Evolutionary conservation across 495 filamentous ascomycete genomes (phyloP).

Genomic region (Penicillium tannophilum): DNA sequence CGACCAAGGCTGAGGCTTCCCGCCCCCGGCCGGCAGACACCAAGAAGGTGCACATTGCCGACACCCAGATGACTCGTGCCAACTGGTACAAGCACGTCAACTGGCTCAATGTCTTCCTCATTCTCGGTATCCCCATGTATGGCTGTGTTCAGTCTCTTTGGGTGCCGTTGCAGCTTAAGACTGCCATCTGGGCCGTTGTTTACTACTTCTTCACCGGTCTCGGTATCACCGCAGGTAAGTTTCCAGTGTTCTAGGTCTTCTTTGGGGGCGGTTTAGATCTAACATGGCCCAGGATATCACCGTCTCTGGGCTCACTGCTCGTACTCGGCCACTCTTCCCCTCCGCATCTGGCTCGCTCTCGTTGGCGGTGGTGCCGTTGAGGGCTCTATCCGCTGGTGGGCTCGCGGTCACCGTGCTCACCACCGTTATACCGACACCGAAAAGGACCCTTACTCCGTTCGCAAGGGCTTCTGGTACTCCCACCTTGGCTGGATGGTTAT

Average conservation of each 20-base stretch:
- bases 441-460: conserved; percentile 98
- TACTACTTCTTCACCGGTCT: conserved; percentile 95
- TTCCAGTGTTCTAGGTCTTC: not conserved
- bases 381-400: conserved; percentile 97
- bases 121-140: conserved; percentile 78
- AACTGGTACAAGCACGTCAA: conserved; percentile 99
- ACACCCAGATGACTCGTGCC: conserved; percentile 69
- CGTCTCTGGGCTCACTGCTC: conserved; percentile 94
- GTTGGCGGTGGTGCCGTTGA: conserved; percentile 95
- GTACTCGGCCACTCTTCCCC: conserved; percentile 84
- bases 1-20: conserved; percentile 38
- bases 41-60: conserved; percentile 59
- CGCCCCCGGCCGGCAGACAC: conserved; percentile 45
- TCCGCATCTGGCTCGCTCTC: conserved; percentile 90
- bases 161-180: conserved; percentile 76
- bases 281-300: conserved; percentile 66
- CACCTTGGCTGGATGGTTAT: conserved; percentile 94
- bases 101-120: conserved; percentile 88
- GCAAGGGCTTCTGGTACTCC: conserved; percentile 96
- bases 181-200: conserved; percentile 73
- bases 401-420: conserved; percentile 92
- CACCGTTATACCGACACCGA: conserved; percentile 99
- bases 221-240: conserved; percentile 82
- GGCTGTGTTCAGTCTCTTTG: conserved; percentile 79
- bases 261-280: not conserved